Evolutionary conservation across 2,329 filamentous ascomycete genomes (phyloP), one percentile per base, ranked within the genome.

Genomic region (Scytalidium lignicola): DNA sequence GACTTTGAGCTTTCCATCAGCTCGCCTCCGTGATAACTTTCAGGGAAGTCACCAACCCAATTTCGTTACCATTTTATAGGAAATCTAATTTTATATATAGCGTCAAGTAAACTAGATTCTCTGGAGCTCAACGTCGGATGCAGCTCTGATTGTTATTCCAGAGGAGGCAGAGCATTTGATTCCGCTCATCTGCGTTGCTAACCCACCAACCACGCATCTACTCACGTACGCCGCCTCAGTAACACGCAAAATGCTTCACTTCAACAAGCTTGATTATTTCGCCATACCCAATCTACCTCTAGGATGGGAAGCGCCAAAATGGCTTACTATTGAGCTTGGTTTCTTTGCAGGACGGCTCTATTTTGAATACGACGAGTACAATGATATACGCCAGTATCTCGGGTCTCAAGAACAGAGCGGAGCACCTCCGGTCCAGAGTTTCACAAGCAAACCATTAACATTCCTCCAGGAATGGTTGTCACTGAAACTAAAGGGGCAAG

Each of bases 81-180:
- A 18, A 17, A 23, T 37, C 41, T 50, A 48, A 54, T 7, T 13
- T 17, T n/a, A 2, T 32, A 10, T 54, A 22, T 49, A 67, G 55
- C 70, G 74, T 1, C 64, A 76, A 0, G 77, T 84, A 0, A 76
- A 82, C 21, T 88, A 81, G 82, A 58, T 88, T 2, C 62, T 87
- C 0, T 85, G 76, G 74, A 78, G 74, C 50, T 55, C 56, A 0
- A n/a, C 55, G 0, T 66, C 67, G 0, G 58, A 76, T 7, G 74
- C 69, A 0, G 83, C 74, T 0, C 53, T 88, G 0, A 61, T 87
- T 2, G 58, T 87, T 1, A 80, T 78, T 22, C 78, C 82, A 0
- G 83, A 87, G 54, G 84, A 88, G 59, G 80, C 75, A 0, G 79
- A 87, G 48, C 42, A 58, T 0, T 54, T 86, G 0, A 69, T 87